Evolutionary conservation across 768 basidiomycete species (phyloP).

Genomic region (Clathrus columnatus): DNA sequence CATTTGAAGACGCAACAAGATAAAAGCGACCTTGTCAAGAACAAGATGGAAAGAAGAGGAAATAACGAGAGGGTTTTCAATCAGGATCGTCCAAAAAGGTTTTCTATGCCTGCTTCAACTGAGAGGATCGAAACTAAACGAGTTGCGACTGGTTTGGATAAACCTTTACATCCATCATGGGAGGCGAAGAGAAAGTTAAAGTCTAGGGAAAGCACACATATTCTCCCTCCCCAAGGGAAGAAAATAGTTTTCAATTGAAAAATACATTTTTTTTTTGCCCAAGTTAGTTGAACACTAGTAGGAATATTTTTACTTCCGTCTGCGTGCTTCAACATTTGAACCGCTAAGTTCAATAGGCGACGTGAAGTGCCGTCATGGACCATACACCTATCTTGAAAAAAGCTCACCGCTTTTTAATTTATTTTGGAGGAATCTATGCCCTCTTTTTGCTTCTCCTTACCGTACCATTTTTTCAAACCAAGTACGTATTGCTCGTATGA

Average conservation of each 20-base stretch:
- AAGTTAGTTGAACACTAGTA: not conserved
- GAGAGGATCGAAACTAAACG: not conserved
- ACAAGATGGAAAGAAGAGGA: conserved; percentile 8
- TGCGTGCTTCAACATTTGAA: not conserved
- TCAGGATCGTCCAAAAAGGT: not conserved
- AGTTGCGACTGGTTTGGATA: too few relatives aligned
- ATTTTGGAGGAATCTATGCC: conserved; percentile 46
- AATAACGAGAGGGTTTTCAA: not conserved
- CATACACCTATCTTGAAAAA: not conserved
- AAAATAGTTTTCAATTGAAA: conserved; percentile 56
- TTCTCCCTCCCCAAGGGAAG: conserved; percentile 65
- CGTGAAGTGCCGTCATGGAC: not conserved
- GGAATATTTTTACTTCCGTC: not conserved
- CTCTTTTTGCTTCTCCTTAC: conserved; percentile 42
- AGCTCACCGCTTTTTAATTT: conserved; percentile 26
- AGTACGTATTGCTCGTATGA: conserved; percentile 38
- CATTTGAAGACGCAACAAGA: conserved; percentile 64
- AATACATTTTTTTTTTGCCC: not conserved
- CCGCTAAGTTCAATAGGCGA: not conserved
- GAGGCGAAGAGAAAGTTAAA: conserved; percentile 82
- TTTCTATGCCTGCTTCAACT: not conserved
- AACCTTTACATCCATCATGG: conserved; percentile 88
- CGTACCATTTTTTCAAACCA: conserved; percentile 58
- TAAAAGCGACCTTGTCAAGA: conserved; percentile 13
- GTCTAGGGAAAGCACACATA: conserved; percentile 46